Evolutionary conservation across 192 early-diverging fungal species (phyloP).

Genomic region (Coemansia sp.): DNA sequence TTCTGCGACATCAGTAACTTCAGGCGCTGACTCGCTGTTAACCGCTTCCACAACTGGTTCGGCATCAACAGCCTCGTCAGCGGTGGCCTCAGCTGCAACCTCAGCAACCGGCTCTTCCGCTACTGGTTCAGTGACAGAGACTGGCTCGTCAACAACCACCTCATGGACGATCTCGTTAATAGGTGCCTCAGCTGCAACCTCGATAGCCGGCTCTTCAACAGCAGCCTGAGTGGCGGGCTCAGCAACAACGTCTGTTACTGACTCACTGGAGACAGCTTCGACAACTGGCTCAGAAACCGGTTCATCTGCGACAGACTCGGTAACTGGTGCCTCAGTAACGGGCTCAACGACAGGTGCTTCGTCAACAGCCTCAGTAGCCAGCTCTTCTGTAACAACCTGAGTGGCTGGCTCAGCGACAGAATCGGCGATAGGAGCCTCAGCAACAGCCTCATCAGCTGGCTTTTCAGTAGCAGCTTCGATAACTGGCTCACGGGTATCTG

Average conservation of each 20-base stretch:
- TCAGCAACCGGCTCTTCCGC: neutral
- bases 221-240: constrained; percentile 1
- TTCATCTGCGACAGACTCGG: neutral
- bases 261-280: neutral
- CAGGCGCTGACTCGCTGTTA: neutral
- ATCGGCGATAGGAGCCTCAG: neutral
- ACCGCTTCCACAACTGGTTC: neutral
- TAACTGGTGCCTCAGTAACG: neutral
- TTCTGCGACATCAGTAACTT: neutral
- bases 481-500: neutral
- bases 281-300: neutral
- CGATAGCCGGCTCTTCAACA: neutral
- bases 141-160: neutral
- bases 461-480: neutral
- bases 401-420: neutral
- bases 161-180: neutral
- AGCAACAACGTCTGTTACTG: neutral
- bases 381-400: neutral
- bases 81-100: neutral
- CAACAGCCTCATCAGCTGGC: neutral
- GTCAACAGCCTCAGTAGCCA: neutral
- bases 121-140: neutral
- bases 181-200: neutral
- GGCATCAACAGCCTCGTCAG: neutral
- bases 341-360: neutral